Conservation (phyloP, 2,329 filamentous ascomycete species). For the Fusarium multiceps region DNA sequence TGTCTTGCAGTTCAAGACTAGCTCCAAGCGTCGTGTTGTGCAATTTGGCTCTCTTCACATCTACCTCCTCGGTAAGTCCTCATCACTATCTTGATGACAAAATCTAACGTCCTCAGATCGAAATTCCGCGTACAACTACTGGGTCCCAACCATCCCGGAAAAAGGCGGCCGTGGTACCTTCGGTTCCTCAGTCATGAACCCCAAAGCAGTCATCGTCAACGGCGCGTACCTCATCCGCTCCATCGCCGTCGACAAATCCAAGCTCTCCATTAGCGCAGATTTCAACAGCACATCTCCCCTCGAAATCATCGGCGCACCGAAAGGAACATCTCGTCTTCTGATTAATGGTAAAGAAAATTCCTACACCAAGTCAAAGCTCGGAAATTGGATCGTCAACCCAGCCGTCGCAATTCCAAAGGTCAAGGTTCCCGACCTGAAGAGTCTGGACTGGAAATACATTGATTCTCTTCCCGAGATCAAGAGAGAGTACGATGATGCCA, state of each 20-base stretch:
- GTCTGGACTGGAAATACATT: conserved; percentile 74
- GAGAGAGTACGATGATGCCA: conserved; percentile 72
- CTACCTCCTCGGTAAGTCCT: conserved; percentile 51
- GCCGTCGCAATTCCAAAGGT: conserved; percentile 65
- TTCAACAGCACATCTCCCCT: conserved; percentile 75
- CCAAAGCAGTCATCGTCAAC: conserved; percentile 61
- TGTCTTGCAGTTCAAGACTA: conserved; percentile 50
- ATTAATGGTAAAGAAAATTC: conserved; percentile 55
- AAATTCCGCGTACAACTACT: conserved; percentile 75
- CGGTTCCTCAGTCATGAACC: conserved; percentile 51
- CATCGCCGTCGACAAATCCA: conserved; percentile 64
- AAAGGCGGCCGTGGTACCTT: conserved; percentile 42
- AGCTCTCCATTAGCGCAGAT: conserved; percentile 74
- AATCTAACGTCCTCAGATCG: conserved; percentile 56
- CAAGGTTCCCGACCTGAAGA: conserved; percentile 63
- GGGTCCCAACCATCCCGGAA: conserved; percentile 67
- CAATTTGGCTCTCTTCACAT: conserved; percentile 55
- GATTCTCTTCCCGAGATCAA: conserved; percentile 78
- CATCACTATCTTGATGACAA: too few species aligned
- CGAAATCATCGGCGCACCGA: conserved; percentile 74
- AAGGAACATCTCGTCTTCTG: conserved; percentile 57
- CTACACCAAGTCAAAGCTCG: conserved; percentile 54
- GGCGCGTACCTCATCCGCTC: conserved; percentile 73
- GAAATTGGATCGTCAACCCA: conserved; percentile 62
- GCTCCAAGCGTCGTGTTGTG: conserved; percentile 46